Evolutionary conservation across 2,329 filamentous ascomycete genomes (phyloP).

Genomic region (Boeremia lycopersici): DNA sequence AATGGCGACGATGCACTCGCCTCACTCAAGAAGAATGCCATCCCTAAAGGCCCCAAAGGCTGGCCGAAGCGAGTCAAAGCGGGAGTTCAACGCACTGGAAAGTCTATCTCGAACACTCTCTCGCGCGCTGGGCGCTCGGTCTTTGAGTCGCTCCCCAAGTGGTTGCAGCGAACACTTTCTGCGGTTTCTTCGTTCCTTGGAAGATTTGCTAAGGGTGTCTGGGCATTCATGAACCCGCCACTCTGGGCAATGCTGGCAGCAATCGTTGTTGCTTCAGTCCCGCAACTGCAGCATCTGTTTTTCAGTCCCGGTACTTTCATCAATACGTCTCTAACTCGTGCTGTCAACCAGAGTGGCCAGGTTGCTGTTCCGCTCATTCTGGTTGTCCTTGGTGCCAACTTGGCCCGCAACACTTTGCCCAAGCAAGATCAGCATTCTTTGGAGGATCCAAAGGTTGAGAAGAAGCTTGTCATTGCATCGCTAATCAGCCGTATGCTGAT

Average conservation of each 20-base stretch:
- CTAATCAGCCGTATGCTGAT: slow-evolving; percentile 90
- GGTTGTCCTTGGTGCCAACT: slow-evolving; percentile 91
- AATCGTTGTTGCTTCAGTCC: slow-evolving; percentile 89
- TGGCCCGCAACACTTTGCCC: slow-evolving; percentile 87
- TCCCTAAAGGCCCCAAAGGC: slow-evolving; percentile 43
- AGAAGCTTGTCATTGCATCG: slow-evolving; percentile 82
- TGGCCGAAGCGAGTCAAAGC: slow-evolving; percentile 39
- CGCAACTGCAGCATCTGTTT: slow-evolving; percentile 80
- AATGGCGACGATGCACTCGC: slow-evolving; percentile 59
- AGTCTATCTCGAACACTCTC: slow-evolving; percentile 33
- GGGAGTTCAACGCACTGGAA: slow-evolving; percentile 25
- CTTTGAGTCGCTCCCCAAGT: slow-evolving; percentile 59
- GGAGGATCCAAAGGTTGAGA: slow-evolving; percentile 72
- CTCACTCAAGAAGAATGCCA: slow-evolving; percentile 27
- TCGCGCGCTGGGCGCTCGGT: slow-evolving; percentile 42
- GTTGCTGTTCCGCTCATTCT: slow-evolving; percentile 95
- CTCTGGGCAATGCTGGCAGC: slow-evolving; percentile 95
- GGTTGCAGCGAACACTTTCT: slow-evolving; percentile 58
- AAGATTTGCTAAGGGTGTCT: slow-evolving; percentile 70
- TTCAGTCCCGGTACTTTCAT: slow-evolving; percentile 89
- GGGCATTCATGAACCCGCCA: slow-evolving; percentile 97
- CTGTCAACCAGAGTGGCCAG: slow-evolving; percentile 81
- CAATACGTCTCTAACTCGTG: slow-evolving; percentile 89
- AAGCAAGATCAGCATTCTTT: slow-evolving; percentile 67
- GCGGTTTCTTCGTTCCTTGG: slow-evolving; percentile 48